Evolutionary conservation across 306 rosid genomes (phyloP).

Genomic region (Delonix regia): DNA sequence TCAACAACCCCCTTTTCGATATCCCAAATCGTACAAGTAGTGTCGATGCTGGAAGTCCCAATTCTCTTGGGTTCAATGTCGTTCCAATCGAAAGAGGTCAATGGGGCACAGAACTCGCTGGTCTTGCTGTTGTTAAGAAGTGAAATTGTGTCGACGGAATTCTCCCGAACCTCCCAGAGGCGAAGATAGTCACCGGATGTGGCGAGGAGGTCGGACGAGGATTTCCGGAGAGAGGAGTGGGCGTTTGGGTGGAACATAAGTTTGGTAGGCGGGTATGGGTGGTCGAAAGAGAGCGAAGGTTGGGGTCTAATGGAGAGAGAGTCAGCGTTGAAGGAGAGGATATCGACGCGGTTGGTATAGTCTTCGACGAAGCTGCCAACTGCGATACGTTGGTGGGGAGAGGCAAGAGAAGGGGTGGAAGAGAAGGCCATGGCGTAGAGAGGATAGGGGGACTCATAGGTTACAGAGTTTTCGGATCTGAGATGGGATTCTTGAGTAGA

Average conservation of each 20-base stretch:
- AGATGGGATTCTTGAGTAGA: constrained; percentile 71
- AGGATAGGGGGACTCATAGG: constrained; percentile 78
- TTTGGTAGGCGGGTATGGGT: constrained; percentile 95
- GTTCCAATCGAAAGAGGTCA: constrained; percentile 98
- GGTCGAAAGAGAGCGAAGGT: constrained; percentile 89
- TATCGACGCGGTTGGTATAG: constrained; percentile 77
- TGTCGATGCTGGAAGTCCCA: constrained; percentile 93
- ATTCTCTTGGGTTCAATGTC: constrained; percentile 80
- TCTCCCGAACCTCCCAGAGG: constrained; percentile 84
- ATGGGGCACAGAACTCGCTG: constrained; percentile 89
- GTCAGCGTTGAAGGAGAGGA: constrained; percentile 83
- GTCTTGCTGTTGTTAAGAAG: constrained; percentile 85
- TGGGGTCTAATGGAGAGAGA: constrained; percentile 48
- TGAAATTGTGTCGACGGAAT: constrained; percentile 64
- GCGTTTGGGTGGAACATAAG: constrained; percentile 87
- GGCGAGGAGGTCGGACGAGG: constrained; percentile 69
- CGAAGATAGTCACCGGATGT: constrained; percentile 98
- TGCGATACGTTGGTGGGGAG: constrained; percentile 58
- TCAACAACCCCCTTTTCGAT: constrained; percentile 77
- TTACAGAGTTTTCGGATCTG: constrained; percentile 62
- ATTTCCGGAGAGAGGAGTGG: constrained; percentile 47
- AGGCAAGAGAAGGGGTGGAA: constrained; percentile 39
- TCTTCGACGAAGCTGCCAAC: constrained; percentile 91
- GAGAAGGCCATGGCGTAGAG: constrained; percentile 79
- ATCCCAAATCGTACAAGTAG: constrained; percentile 96